Base-by-base conservation (phyloP, 768 basidiomycete species). In the Mycena olivaceomarginata region DNA sequence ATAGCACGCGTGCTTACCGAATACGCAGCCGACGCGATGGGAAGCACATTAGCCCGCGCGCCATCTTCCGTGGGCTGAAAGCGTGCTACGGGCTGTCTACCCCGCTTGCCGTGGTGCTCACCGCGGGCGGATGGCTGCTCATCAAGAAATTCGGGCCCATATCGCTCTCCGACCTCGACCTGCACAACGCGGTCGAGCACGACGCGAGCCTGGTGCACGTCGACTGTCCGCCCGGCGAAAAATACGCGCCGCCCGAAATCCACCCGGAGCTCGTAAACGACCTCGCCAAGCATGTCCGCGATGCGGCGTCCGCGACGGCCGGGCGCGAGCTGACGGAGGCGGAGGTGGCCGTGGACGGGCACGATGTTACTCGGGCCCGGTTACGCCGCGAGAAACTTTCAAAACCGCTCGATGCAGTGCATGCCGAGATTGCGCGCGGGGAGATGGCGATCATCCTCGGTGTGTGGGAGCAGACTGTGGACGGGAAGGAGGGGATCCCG, bases 371-470 rank as follows among this genome's bases (percentile, higher is more conserved):
- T 2, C 84, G 87, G 25, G 88, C 90, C 11, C 87, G 93, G 3
- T 82, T 92, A 3, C 86, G 91, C 67, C 85, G 93, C 31, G 92
- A 94, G 77, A 86, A 83, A 18, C 81, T 85, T 43, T 90, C 83
- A 10, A 81, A 82, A 3, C 84, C 86, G 0, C 80, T 94, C 39
- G 88, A 89, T 66, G 67, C 80, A 5, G 53, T 92, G 5, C 92
- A 92, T 75, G 88, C 89, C 2, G 92, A 93, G 84, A 89, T 94
- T 70, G 93, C 93, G 2, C 88, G 93, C 4, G 93, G 93, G 20
- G 93, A 94, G 84, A 92, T 94, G 88, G 92, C 90, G 0, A 90
- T 94, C 67, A 90, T 93, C 10, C 85, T 93, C 16, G 92, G 91
- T 0, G 86, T 94, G 8, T 92, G 90, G 87, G 88, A 88, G 76